phyloP scores from a whole-genome alignment of 371 early-diverging fungal genomes.

The Dipsacomyces acuminosporus region DNA sequence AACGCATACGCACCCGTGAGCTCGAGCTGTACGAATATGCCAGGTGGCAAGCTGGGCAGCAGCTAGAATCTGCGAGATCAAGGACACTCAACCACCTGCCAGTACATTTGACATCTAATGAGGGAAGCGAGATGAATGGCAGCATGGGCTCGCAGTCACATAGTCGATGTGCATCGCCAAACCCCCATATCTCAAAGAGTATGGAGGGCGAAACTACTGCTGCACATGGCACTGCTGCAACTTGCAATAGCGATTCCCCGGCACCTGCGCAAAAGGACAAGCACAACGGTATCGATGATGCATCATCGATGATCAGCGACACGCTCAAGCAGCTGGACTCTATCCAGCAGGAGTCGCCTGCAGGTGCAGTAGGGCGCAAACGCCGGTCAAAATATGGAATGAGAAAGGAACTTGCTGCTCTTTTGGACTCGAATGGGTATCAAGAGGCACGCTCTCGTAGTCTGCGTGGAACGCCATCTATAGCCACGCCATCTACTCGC shows the following conservation, averaged over 20 bases:
- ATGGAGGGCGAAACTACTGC: not conserved
- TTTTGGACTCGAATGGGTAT: slow-evolving; percentile 6
- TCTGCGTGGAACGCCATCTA: not conserved
- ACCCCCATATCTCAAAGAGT: not conserved
- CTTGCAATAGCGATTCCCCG: not conserved
- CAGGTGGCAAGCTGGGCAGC: slow-evolving; percentile 34
- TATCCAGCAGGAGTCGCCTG: not conserved
- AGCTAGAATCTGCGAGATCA: slow-evolving; percentile 4
- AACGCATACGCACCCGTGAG: slow-evolving; percentile 37
- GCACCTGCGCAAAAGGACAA: slow-evolving; percentile 1
- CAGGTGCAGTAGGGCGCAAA: not conserved
- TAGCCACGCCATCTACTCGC: not conserved
- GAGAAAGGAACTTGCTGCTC: slow-evolving; percentile 5
- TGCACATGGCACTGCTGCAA: not conserved
- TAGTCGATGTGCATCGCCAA: slow-evolving; percentile 13
- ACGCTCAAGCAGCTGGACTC: slow-evolving; percentile 7
- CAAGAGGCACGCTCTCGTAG: slow-evolving; percentile 3
- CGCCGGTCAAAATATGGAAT: slow-evolving; percentile 1
- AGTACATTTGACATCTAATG: not conserved
- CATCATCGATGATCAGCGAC: slow-evolving; percentile 9
- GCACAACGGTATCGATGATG: not conserved
- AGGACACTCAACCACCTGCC: slow-evolving; percentile 5
- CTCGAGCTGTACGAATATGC: slow-evolving; percentile 42
- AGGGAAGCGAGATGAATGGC: not conserved
- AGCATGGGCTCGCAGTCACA: slow-evolving; percentile 5